These are phyloP conservation scores for Fusarium gaditjirri DNA, from an alignment of 2,329 filamentous ascomycete species.

Conservation along the genomic window DNA sequence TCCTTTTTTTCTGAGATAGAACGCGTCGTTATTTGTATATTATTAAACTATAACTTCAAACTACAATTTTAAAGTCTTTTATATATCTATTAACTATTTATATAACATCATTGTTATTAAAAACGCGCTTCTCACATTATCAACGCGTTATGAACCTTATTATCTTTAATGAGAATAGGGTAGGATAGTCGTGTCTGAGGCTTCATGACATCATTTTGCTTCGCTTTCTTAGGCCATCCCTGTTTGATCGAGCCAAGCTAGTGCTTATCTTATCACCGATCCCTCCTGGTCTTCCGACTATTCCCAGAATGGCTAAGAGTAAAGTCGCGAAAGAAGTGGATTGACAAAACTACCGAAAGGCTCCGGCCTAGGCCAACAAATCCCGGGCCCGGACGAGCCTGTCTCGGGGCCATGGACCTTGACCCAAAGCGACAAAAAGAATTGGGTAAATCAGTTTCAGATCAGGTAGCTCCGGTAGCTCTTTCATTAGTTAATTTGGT, in stretches of 20 bases:
- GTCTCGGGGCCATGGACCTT: neutral
- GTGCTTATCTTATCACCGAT: neutral
- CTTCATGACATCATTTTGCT: neutral
- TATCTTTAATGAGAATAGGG: neutral
- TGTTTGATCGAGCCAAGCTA: neutral
- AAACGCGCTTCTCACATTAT: neutral
- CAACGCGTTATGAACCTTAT: neutral
- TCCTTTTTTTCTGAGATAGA: neutral
- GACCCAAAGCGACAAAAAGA: neutral
- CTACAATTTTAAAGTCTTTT: rapidly evolving
- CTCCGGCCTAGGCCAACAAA: neutral
- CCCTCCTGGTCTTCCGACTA: neutral
- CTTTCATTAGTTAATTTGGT: neutral
- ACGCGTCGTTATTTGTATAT: neutral
- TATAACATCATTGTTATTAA: rapidly evolving
- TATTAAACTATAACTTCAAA: rapidly evolving
- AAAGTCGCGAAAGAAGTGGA: neutral
- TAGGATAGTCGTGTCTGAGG: neutral
- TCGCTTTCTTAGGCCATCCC: neutral
- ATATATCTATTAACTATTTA: rapidly evolving
- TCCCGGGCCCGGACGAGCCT: neutral
- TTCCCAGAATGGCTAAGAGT: neutral
- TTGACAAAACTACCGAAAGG: neutral
- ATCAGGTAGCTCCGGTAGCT: rapidly evolving
- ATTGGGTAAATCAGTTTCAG: neutral